Base-by-base conservation (phyloP, 2,329 filamentous ascomycete species). In the Arthrobotrys conoides region DNA sequence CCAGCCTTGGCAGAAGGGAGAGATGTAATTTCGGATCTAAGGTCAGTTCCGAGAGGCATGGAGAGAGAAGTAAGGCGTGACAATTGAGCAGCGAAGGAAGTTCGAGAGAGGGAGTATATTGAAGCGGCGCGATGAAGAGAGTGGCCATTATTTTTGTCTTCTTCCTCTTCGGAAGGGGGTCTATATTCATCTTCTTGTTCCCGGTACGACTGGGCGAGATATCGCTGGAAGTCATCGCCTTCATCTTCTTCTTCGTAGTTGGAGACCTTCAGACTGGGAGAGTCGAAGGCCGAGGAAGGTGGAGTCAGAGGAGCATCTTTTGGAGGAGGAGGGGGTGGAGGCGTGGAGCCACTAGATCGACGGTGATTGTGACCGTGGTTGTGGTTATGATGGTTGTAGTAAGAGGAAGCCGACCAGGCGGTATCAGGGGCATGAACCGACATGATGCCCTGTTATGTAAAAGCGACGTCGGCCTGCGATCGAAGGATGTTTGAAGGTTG, bases 71-170 rank as follows among this genome's bases (percentile, higher is more conserved):
- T 98, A 80, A 99, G 87, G 84, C 97, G 94, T 59, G 93, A 93
- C 67, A 98, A 89, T 84, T 98, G 96, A 82, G 93, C 96, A 80
- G 93, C 93, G 84, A 99, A 97, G 5, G 95, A 97, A 38, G 92
- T 92, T 53, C 95, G 90, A 1, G 94, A 97, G 75, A 99, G 89
- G 0, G 96, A 97, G 85, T 97, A 97, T 81, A 98, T 94, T 41
- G 95, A 98, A 49, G 92, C 92, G 2, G 94, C 88, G 12, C 94
- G 89, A 73, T 72, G 71, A 1, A 75, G 49, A 27, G 55, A 48
- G 22, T 36, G 64, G 30, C 67, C 71, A 55, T 79, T 81, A 10
- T 48, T n/a, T 16, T 53, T 20, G 14, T 66, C 72, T 20, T 77
- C 67, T 9, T 67, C 33, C 27, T 77, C 73, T 12, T 71, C 72